These are phyloP conservation scores for Tulasnella sp. DNA, from an alignment of 768 basidiomycete species.

Conservation along the genomic window DNA sequence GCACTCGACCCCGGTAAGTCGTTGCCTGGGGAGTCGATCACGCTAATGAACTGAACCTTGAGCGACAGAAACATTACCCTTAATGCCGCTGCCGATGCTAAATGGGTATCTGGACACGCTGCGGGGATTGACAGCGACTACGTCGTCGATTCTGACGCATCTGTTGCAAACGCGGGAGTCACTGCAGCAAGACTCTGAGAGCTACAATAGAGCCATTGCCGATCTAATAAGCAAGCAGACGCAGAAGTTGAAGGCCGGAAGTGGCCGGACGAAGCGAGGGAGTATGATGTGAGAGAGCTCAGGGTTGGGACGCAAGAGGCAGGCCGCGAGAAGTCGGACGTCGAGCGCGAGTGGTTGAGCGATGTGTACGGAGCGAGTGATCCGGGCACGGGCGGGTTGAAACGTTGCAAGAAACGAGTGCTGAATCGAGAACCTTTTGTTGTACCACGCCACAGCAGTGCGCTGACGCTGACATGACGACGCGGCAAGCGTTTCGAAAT, in stretches of 20 bases:
- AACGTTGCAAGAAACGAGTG: too few relatives aligned
- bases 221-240: constrained; percentile 79
- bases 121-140: constrained; percentile 56
- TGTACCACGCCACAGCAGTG: too few relatives aligned
- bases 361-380: too few relatives aligned
- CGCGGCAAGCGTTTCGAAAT: too few relatives aligned
- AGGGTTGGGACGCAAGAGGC: too few relatives aligned
- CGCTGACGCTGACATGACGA: too few relatives aligned
- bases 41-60: not conserved
- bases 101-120: constrained; percentile 57
- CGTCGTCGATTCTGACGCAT: constrained; percentile 66
- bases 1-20: constrained; percentile 51
- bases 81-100: constrained; percentile 56
- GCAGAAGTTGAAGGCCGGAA: constrained; percentile 26
- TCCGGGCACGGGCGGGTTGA: too few relatives aligned
- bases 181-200: constrained; percentile 76
- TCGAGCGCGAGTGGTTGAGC: too few relatives aligned
- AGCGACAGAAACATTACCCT: constrained; percentile 49
- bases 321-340: too few relatives aligned
- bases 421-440: too few relatives aligned
- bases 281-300: not conserved
- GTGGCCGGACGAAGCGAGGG: not conserved
- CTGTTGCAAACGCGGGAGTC: constrained; percentile 70
- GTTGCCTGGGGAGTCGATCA: not conserved
- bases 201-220: constrained; percentile 80